Evolutionary conservation across 2,329 filamentous ascomycete species (phyloP).

Genomic region (Diplodia sapinea): DNA sequence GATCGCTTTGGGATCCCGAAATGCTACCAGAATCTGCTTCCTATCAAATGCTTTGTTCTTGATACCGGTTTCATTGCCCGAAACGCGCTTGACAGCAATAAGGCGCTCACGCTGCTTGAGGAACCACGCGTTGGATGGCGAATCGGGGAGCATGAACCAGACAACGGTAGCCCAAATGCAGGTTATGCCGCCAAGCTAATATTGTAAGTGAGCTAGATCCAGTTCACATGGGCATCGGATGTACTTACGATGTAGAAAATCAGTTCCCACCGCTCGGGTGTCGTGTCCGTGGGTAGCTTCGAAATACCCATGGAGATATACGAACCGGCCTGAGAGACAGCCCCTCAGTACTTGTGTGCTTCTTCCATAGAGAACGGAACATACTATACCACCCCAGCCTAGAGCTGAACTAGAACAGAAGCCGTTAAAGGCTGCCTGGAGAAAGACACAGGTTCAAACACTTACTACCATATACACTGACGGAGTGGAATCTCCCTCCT

Average conservation of each 20-base stretch:
- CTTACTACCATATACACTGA: not conserved
- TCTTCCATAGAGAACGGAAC: not conserved
- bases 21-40: slow-evolving; percentile 39
- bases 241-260: slow-evolving; percentile 41
- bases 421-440: too few species aligned
- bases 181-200: slow-evolving; percentile 41
- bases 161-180: slow-evolving; percentile 44
- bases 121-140: slow-evolving; percentile 43
- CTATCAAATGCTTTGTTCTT: slow-evolving; percentile 45
- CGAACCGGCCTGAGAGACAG: slow-evolving; percentile 45
- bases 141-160: slow-evolving; percentile 43
- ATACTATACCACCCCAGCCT: not conserved
- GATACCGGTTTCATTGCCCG: slow-evolving; percentile 45
- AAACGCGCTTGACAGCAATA: slow-evolving; percentile 42
- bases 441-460: not conserved
- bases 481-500: not conserved
- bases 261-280: slow-evolving; percentile 43
- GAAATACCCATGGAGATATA: slow-evolving; percentile 46
- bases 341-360: not conserved
- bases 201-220: not conserved
- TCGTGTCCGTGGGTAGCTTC: slow-evolving; percentile 37
- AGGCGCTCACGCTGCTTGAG: slow-evolving; percentile 41
- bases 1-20: slow-evolving; percentile 42
- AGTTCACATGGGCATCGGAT: not conserved
- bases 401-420: not conserved